Conservation (phyloP, 139 green algal species). For the Picochlorum costavermella region DNA sequence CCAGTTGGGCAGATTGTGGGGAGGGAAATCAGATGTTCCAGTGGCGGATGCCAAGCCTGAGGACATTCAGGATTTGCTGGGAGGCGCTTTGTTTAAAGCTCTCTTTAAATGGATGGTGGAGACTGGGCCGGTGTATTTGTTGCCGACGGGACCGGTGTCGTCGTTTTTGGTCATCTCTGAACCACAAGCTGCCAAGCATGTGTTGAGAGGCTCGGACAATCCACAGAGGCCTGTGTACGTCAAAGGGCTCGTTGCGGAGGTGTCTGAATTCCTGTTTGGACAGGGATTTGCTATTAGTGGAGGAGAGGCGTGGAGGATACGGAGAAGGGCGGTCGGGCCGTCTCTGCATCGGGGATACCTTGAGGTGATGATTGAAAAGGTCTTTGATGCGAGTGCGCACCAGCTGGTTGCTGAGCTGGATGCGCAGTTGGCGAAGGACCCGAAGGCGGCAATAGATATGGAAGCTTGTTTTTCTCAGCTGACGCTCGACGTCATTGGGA, state of each 20-base stretch:
- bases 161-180: constrained; percentile 88
- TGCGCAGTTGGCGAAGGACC: constrained; percentile 4
- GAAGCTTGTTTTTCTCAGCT: constrained; percentile 91
- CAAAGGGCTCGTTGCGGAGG: constrained; percentile 90
- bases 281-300: constrained; percentile 88
- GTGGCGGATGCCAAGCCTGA: constrained; percentile 90
- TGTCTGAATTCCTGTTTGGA: constrained; percentile 93
- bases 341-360: constrained; percentile 90
- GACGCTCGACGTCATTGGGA: constrained; percentile 97
- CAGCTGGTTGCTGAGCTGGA: constrained; percentile 74
- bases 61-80: constrained; percentile 94
- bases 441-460: constrained; percentile 75
- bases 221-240: constrained; percentile 58
- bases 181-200: constrained; percentile 86
- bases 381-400: constrained; percentile 66
- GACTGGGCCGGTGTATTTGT: constrained; percentile 88
- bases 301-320: constrained; percentile 72
- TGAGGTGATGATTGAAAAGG: constrained; percentile 78
- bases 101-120: constrained; percentile 85
- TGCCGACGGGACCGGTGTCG: constrained; percentile 75
- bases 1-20: constrained; percentile 79
- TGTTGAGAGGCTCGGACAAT: constrained; percentile 85
- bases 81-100: constrained; percentile 89
- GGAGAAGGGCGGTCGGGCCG: constrained; percentile 79
- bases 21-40: constrained; percentile 83